Evolutionary conservation across 2,329 filamentous ascomycete species (phyloP), one percentile per base, ranked within the genome.

Genomic region (Aspergillus nomiae): DNA sequence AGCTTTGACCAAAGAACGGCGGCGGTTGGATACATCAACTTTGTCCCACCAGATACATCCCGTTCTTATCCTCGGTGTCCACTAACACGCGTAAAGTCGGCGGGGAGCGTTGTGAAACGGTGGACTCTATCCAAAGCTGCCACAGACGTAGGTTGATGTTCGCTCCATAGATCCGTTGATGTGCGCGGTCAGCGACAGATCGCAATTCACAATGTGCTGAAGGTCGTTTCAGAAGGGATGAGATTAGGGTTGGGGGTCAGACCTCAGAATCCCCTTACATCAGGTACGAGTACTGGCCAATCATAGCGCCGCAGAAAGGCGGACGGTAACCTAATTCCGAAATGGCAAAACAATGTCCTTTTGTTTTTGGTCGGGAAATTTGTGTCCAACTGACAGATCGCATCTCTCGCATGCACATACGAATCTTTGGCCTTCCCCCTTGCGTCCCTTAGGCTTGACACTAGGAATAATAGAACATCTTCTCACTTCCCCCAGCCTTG

Each of bases 21-120:
- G 21, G 51, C n/a, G 32, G n/a, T 36, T 54, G 30, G 51, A 54
- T 54, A 36, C 10, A 54, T 54, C 51, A 24, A 54, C 51, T 54
- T 53, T 51, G 3, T 21, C 28, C 16, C 9, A 24, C 3, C 51
- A 4, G 32, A 54, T 30, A 54, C 19, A 54, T 54, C 51, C 12
- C 30, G 51, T 36, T 32, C n/a, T 11, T 43, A 21, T 36, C 38
- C 43, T 12, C n/a, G 6, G 43, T 24, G 19, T 30, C 26, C 46
- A n/a, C 14, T 2, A 14, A 50, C 16, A 28, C 24, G 26, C 46
- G 46, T 50, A 28, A 50, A 50, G 21, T 24, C 21, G 21, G 21
- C 21, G 21, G 21, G 38, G 7, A 41, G 38, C 38, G 38, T 41
- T 41, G 19, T 19, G 19, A n/a, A n/a, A 41, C 19, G 38, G 38